Conservation (phyloP, 305 asterid genomes). For the Salvia sclarea region DNA sequence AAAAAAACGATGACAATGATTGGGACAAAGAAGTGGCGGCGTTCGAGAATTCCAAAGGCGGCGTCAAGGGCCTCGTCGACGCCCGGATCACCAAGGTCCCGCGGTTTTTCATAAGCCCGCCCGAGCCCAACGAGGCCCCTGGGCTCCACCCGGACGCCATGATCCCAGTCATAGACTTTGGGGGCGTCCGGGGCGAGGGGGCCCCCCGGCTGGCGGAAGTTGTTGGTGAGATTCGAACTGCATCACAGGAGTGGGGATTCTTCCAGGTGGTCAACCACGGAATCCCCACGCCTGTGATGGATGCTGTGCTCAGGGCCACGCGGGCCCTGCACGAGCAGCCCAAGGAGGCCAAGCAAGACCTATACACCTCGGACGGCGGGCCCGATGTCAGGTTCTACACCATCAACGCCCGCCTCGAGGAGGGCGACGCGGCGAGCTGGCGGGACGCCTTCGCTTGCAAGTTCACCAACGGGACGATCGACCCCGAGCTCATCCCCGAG, state of each 20-base stretch:
- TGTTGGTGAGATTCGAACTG: slow-evolving; percentile 48
- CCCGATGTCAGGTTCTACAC: slow-evolving; percentile 48
- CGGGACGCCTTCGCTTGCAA: slow-evolving; percentile 64
- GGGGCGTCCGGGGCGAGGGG: slow-evolving; percentile 34
- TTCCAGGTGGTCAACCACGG: slow-evolving; percentile 70
- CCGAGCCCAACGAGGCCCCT: slow-evolving; percentile 11
- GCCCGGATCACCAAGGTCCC: slow-evolving; percentile 44
- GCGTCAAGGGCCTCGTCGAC: slow-evolving; percentile 53
- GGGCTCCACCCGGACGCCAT: background rate
- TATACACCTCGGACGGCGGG: slow-evolving; percentile 52
- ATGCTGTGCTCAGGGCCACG: slow-evolving; percentile 43
- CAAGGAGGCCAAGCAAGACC: slow-evolving; percentile 48
- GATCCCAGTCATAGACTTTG: slow-evolving; percentile 51
- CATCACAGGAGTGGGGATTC: slow-evolving; percentile 58
- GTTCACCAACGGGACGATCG: slow-evolving; percentile 42
- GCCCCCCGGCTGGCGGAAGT: slow-evolving; percentile 30
- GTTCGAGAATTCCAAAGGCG: slow-evolving; percentile 44
- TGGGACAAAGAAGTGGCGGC: slow-evolving; percentile 47
- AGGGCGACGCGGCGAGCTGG: slow-evolving; percentile 52
- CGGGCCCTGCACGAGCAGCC: slow-evolving; percentile 61
- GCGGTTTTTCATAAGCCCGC: slow-evolving; percentile 39
- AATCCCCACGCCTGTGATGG: slow-evolving; percentile 45
- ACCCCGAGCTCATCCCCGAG: slow-evolving; percentile 43
- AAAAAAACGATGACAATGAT: slow-evolving; percentile 35
- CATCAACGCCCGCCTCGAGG: slow-evolving; percentile 42